Conservation (phyloP, 257 asterid species). For the Nicotiana sylvestris region DNA sequence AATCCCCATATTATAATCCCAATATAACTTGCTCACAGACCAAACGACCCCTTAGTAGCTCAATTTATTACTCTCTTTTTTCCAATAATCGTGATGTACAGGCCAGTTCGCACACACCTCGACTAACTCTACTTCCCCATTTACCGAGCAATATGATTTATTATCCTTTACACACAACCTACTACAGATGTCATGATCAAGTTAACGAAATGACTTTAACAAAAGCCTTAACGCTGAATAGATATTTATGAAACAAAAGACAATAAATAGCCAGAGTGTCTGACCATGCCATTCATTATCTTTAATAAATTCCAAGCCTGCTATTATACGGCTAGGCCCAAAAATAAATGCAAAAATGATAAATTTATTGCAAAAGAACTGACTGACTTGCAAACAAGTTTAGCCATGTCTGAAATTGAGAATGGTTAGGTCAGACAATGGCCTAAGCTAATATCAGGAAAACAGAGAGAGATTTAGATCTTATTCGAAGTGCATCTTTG, state of each 20-base stretch:
- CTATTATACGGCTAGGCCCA: neutral
- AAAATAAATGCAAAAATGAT: neutral
- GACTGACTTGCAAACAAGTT: neutral
- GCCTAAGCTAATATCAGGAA: neutral
- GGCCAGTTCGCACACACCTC: too few relatives aligned
- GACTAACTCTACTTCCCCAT: neutral
- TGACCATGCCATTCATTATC: neutral
- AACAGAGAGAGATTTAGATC: neutral
- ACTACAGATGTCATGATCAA: neutral
- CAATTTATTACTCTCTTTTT: too few relatives aligned
- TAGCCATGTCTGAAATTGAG: conserved; percentile 2
- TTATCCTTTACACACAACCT: neutral
- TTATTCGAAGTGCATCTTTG: neutral
- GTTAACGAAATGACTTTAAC: neutral
- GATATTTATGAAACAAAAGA: neutral
- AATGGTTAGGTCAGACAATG: neutral
- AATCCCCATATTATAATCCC: too few relatives aligned
- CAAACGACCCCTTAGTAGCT: too few relatives aligned
- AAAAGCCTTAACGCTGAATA: neutral
- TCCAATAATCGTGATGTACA: too few relatives aligned
- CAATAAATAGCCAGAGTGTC: neutral
- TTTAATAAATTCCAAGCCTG: neutral
- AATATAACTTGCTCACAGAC: too few relatives aligned
- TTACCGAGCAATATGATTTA: neutral
- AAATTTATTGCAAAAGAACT: neutral